Evolutionary conservation across 225 moss, liverwort and hornwort species (phyloP), one percentile per base, ranked within the genome.

Genomic region (Straminergon stramineum): DNA sequence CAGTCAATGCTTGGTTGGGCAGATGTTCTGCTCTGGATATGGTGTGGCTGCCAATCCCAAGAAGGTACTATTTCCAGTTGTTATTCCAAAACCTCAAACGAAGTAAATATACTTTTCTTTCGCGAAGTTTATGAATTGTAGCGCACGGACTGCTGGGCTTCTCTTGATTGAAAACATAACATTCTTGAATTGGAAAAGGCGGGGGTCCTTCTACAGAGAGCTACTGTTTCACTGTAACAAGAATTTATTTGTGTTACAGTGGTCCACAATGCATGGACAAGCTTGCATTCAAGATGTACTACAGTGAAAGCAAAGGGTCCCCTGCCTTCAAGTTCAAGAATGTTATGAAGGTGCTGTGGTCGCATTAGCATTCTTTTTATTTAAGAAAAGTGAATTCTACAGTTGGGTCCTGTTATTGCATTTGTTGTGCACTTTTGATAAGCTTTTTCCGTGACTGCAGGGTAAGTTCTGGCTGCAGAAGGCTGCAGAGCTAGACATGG

Each of bases 11-110:
- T 93, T 99, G 55, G 99, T 99, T 48, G 99, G 99, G n/a, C 97
- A 99, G 90, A 97, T 99, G 97, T 97, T 95, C 82, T 99, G 95
- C 84, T 94, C 96, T 39, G 99, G 99, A 69, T 97, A 99, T 84
- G 97, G 97, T 55, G 97, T 97, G 84, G 80, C 97, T 85, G 91
- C 90, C 76, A 97, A 97, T 79, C 69, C 93, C n/a, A 97, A 95
- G 86, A 95, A 97, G 96, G 99, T 99, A 89, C 26, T 62, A 31
- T 84, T 63, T 32, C 22, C 7, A 78, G 52, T 62, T 76, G 34
- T 57, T n/a, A 43, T 61, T 81, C 28, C 58, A 28, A 58, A 55
- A 75, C 30, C 69, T 82, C 75, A 68, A 86, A 51, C 52, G 21
- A 68, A 66, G 81, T 62, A n/a, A 66, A 61, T 61, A 43, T 63